Evolutionary conservation across 768 basidiomycete species (phyloP).

Genomic region (Tricholomella constricta): DNA sequence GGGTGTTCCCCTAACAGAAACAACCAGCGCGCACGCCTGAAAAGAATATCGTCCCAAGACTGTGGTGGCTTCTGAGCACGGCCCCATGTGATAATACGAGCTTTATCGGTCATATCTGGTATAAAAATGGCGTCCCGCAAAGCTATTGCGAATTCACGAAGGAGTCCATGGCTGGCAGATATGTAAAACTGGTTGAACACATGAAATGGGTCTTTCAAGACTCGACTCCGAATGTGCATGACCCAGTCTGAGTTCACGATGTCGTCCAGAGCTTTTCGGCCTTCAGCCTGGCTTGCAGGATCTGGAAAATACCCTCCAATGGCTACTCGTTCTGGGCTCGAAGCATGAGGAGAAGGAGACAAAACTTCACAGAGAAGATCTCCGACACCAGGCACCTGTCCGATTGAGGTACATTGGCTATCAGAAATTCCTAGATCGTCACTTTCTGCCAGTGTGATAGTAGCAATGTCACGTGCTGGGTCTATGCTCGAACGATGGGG

Average conservation of each 20-base stretch:
- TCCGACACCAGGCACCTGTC: too few species aligned
- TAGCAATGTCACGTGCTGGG: too few species aligned
- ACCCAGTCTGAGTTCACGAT: neutral
- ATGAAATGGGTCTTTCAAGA: constrained; percentile 27
- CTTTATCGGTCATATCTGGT: constrained; percentile 22
- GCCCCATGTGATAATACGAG: constrained; percentile 22
- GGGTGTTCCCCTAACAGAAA: too few species aligned
- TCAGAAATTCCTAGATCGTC: too few species aligned
- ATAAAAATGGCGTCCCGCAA: constrained; percentile 28
- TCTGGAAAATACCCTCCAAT: neutral
- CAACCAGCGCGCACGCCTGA: too few species aligned
- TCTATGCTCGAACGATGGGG: too few species aligned
- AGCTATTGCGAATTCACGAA: constrained; percentile 20
- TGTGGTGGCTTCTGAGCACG: neutral
- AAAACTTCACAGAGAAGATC: neutral
- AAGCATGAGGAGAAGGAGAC: too few species aligned
- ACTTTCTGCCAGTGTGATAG: too few species aligned
- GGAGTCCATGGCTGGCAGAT: constrained; percentile 20
- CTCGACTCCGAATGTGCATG: neutral
- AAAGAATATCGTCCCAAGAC: constrained; percentile 16
- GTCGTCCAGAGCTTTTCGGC: neutral
- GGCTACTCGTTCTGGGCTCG: neutral
- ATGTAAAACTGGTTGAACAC: constrained; percentile 27
- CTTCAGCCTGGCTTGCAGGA: neutral
- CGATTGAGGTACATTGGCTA: too few species aligned